Percentiles rank a stretch among this genome's conserved stretches.
Evolutionary conservation across 371 early-diverging fungal species (phyloP).

Genomic region (Lichtheimia corymbifera): DNA sequence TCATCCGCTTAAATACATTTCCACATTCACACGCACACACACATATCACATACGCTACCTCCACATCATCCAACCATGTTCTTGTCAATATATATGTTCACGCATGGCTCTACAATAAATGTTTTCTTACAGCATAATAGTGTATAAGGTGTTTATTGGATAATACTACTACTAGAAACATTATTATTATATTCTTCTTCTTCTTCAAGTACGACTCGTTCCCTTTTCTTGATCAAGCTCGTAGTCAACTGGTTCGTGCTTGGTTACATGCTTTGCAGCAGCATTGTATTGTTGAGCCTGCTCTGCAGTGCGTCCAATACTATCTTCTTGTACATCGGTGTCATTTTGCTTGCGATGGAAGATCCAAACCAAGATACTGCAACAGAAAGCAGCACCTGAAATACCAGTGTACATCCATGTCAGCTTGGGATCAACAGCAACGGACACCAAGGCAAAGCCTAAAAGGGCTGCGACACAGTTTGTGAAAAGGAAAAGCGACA

Average conservation of each 20-base stretch:
- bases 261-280: neutral
- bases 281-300: neutral
- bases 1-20: neutral
- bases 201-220: neutral
- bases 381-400: constrained; percentile 10
- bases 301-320: constrained; percentile 19
- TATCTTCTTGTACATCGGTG: constrained; percentile 26
- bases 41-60: no score
- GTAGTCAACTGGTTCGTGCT: neutral
- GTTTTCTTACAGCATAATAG: no score
- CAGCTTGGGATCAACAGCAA: constrained; percentile 68
- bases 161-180: neutral
- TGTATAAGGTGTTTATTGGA: neutral
- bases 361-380: constrained; percentile 18
- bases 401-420: constrained; percentile 57
- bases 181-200: neutral
- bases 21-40: no score
- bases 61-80: neutral
- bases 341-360: constrained; percentile 22
- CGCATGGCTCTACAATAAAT: no score
- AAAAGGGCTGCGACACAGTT: constrained; percentile 69
- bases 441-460: constrained; percentile 66
- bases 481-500: constrained; percentile 72
- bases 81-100: no score
- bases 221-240: neutral